Conservation (phyloP, 805 yeast species). For the Jamesozyma rosinii region DNA sequence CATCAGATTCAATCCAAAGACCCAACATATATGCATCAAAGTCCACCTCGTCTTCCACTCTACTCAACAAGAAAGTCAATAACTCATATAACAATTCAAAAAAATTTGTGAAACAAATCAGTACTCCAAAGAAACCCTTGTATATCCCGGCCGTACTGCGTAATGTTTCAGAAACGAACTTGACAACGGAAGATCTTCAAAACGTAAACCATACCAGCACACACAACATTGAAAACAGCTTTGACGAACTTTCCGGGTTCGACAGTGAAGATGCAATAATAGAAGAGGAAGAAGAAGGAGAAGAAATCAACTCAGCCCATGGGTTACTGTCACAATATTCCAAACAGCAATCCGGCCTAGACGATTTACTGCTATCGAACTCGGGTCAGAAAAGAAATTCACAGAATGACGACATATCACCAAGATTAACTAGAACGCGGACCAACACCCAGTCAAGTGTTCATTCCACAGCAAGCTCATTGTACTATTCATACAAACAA, state of each 20-base stretch:
- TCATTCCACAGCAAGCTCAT: slow-evolving; percentile 19
- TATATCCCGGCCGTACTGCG: slow-evolving; percentile 85
- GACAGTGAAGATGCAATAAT: neutral
- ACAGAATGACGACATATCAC: neutral
- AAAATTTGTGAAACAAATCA: slow-evolving; percentile 50
- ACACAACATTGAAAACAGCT: neutral
- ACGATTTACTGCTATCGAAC: neutral
- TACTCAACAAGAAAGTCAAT: neutral
- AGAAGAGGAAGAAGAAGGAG: neutral
- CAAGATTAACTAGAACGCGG: neutral
- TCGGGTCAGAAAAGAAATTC: neutral
- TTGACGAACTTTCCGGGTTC: neutral
- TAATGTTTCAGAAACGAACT: slow-evolving; percentile 37
- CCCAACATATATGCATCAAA: neutral
- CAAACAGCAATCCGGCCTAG: neutral
- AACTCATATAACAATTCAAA: slow-evolving; percentile 3
- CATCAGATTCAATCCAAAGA: neutral
- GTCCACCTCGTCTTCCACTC: neutral
- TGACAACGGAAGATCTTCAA: slow-evolving; percentile 32
- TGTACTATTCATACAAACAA: slow-evolving; percentile 3
- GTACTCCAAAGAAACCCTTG: slow-evolving; percentile 75
- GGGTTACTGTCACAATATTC: slow-evolving; percentile 1
- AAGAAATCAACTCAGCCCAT: neutral
- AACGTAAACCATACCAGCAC: neutral
- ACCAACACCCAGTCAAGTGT: slow-evolving; percentile 12